Base-by-base conservation (phyloP, 192 early-diverging fungal genomes). In the Funneliformis geosporum region DNA sequence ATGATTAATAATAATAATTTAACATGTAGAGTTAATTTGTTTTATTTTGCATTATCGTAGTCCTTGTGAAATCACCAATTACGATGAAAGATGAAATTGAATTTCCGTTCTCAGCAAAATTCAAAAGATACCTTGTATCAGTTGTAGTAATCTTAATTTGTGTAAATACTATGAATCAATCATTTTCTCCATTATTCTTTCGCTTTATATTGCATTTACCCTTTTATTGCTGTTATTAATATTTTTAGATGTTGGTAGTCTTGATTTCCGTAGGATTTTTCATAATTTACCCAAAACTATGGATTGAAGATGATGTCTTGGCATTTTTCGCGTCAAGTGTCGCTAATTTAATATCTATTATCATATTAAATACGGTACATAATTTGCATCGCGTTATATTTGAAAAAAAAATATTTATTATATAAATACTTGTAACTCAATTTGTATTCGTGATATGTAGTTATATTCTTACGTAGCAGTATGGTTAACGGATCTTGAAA, bases 311-410 rank as follows among this genome's bases (percentile, higher is more conserved):
- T 18, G 21, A 16, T 16, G 28, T 21, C 39, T 28, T 44, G 25
- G 33, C 71, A 33, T 82, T 73, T 10, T 75, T 79, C 6, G 44
- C 88, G 25, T 81, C 88, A 11, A 83, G 84, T 42, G 0, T 86
- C 11, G 70, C 89, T 23, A 86, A 86, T 25, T 76, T 91, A 80
- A 81, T 82, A 23, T 85, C 84, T 39, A 89, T 90, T 74, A 79
- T 88, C 65, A 38, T 83, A 16, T 77, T 91, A 59, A 89, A 84
- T 39, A 84, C 84, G 33, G 88, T 90, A 80, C 33, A 33, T 33
- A 0, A 33, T 33, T 33, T 33, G 33, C 33, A 33, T 33, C 33
- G 33, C 0, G 33, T 33, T 33, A 33, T 33, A 33, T 33, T 33
- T 33, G 33, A 33, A 33, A 33, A n/a, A n/a, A n/a, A n/a, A n/a